Conservation (phyloP, 371 early-diverging fungal species). For the Mucor velutinosus region DNA sequence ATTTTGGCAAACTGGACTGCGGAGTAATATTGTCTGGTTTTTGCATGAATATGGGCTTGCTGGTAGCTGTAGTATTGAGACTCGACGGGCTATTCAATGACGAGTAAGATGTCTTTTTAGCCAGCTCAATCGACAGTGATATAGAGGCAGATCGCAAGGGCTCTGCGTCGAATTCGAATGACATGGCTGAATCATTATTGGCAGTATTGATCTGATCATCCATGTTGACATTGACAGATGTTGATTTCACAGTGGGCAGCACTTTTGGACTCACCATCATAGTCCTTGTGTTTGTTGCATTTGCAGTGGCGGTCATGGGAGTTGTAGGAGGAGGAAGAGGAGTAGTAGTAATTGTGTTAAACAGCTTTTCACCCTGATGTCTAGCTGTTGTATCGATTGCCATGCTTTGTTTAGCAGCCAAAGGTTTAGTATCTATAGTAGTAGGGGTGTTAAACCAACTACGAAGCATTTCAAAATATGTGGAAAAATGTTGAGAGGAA, state of each 20-base stretch:
- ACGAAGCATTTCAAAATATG: conserved; percentile 2
- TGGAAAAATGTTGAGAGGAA: background rate
- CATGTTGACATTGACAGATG: conserved; percentile 24
- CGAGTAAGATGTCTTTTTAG: conserved; percentile 9
- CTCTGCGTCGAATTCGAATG: background rate
- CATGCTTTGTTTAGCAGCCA: background rate
- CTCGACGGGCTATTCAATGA: background rate
- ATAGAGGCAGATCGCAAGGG: conserved; percentile 18
- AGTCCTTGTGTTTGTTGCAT: background rate
- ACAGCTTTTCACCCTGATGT: background rate
- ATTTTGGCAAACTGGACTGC: conserved; percentile 6
- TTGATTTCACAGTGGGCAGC: conserved; percentile 22
- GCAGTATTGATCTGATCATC: conserved; percentile 7
- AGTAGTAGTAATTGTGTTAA: background rate
- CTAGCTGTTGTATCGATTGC: background rate
- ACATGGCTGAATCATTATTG: background rate
- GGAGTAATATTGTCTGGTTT: conserved; percentile 6
- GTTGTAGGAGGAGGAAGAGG: too few species aligned
- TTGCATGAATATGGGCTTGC: conserved; percentile 6
- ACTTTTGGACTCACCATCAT: conserved; percentile 16
- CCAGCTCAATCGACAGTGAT: conserved; percentile 18
- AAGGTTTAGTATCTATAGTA: background rate
- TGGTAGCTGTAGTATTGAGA: background rate
- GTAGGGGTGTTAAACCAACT: background rate
- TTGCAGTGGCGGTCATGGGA: background rate